Conservation (phyloP, 805 yeast species). For the Kodamaea hsintzibuensis region DNA sequence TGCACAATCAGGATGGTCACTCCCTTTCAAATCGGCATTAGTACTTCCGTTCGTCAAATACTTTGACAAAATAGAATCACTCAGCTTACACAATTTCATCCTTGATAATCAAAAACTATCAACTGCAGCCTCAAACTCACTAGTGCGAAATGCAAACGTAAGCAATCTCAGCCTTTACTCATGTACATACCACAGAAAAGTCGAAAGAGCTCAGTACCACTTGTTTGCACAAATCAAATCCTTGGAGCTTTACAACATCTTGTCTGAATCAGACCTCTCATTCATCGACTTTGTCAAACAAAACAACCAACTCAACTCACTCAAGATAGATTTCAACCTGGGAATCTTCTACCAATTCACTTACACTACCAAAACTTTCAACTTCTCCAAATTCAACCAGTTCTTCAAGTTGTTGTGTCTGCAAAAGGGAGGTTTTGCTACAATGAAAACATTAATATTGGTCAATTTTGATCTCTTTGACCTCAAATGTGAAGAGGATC, state of each 20-base stretch:
- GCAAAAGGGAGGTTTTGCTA: constrained; percentile 30
- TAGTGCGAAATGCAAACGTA: constrained; percentile 14
- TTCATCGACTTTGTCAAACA: constrained; percentile 46
- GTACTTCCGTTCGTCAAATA: constrained; percentile 47
- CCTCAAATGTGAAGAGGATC: constrained; percentile 9
- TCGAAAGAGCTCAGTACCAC: constrained; percentile 10
- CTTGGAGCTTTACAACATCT: constrained; percentile 39
- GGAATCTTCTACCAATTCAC: constrained; percentile 37
- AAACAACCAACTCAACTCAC: constrained; percentile 34
- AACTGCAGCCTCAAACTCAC: constrained; percentile 6
- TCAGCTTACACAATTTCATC: constrained; percentile 47
- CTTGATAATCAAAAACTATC: constrained; percentile 26
- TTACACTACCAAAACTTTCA: constrained; percentile 23
- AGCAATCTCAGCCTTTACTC: constrained; percentile 12
- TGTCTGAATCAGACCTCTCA: constrained; percentile 48
- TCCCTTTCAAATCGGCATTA: constrained; percentile 48
- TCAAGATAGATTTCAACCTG: constrained; percentile 52
- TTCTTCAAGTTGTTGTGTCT: constrained; percentile 35
- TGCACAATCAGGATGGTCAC: constrained; percentile 52
- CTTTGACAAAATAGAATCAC: constrained; percentile 37
- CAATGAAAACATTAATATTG: constrained; percentile 26
- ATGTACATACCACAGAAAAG: constrained; percentile 13
- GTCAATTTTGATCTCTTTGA: constrained; percentile 34
- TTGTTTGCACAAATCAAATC: constrained; percentile 43
- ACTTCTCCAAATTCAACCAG: constrained; percentile 30